Evolutionary conservation across 2,329 filamentous ascomycete genomes (phyloP).

Genomic region (Leptographium lundbergii): DNA sequence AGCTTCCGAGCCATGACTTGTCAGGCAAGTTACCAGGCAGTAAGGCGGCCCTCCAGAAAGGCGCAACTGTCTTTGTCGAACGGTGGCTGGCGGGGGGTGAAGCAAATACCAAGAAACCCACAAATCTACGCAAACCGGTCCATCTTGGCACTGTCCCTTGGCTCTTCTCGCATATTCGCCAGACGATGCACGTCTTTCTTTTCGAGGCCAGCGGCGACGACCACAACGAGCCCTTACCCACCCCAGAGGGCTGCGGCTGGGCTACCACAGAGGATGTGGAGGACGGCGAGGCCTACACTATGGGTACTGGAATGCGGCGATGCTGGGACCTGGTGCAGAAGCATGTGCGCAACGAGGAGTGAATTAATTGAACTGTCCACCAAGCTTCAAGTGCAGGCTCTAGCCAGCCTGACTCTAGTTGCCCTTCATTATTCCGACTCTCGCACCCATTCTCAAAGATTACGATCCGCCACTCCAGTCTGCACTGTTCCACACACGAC

Average conservation of each 20-base stretch:
- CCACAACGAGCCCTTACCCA: neutral
- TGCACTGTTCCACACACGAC: slow-evolving; percentile 1
- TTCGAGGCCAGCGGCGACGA: slow-evolving; percentile 18
- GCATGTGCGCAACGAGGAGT: neutral
- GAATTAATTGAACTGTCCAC: neutral
- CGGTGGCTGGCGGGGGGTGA: neutral
- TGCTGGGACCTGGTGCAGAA: slow-evolving; percentile 1
- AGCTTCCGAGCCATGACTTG: slow-evolving; percentile 33
- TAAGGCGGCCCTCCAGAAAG: neutral
- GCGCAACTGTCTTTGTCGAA: slow-evolving; percentile 4
- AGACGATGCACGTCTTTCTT: slow-evolving; percentile 44
- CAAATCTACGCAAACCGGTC: neutral
- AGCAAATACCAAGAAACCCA: slow-evolving; percentile 5
- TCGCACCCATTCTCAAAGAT: too few species aligned
- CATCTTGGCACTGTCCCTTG: slow-evolving; percentile 42
- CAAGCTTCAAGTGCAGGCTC: neutral
- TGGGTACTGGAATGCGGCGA: slow-evolving; percentile 1
- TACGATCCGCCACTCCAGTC: neutral
- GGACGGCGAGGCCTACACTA: neutral
- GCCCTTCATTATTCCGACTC: neutral
- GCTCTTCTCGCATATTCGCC: slow-evolving; percentile 43
- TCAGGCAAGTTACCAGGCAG: neutral
- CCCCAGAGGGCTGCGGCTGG: neutral
- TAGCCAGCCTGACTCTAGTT: neutral
- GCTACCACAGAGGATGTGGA: neutral